A percentile compares a stretch with the other conserved stretches of the same genome.
These are phyloP conservation scores for Malassezia yamatoensis DNA, from an alignment of 1,284 basidiomycete genomes.

Conservation along the genomic window DNA sequence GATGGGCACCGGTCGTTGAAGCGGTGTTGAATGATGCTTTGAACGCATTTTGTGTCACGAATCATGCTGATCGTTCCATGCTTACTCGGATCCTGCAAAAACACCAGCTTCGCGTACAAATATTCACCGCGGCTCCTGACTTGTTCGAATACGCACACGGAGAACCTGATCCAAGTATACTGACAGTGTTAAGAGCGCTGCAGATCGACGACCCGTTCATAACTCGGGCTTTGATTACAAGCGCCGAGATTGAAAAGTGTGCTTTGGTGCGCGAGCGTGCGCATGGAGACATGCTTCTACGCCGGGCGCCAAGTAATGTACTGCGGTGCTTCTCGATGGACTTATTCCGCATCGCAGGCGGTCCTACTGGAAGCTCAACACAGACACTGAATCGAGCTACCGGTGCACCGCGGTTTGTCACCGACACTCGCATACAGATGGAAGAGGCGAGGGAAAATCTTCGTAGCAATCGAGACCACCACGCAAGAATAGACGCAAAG, in stretches of 20 bases:
- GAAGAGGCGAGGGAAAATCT: constrained; percentile 17
- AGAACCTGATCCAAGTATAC: constrained; percentile 56
- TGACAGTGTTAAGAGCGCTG: constrained; percentile 74
- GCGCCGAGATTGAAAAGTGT: constrained; percentile 61
- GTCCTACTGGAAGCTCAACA: constrained; percentile 22
- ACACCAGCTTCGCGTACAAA: constrained; percentile 20
- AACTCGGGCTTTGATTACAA: constrained; percentile 70
- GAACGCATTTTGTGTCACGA: constrained; percentile 67
- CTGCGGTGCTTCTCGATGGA: constrained; percentile 37
- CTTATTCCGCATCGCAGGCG: constrained; percentile 34
- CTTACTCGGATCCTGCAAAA: constrained; percentile 57
- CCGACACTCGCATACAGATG: constrained; percentile 33
- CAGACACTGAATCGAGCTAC: constrained; percentile 43
- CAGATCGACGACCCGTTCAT: constrained; percentile 69
- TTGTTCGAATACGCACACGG: constrained; percentile 43
- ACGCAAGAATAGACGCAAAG: constrained; percentile 16
- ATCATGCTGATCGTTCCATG: constrained; percentile 59
- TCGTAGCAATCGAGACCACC: not conserved
- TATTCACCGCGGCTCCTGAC: constrained; percentile 51
- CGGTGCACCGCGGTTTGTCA: constrained; percentile 44
- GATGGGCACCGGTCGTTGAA: constrained; percentile 63
- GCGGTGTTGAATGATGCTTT: constrained; percentile 59
- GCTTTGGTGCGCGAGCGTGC: constrained; percentile 54
- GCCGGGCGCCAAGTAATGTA: constrained; percentile 38
- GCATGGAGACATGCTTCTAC: constrained; percentile 42